Evolutionary conservation across 768 basidiomycete species (phyloP).

Genomic region (Pleurotus citrinopileatus): DNA sequence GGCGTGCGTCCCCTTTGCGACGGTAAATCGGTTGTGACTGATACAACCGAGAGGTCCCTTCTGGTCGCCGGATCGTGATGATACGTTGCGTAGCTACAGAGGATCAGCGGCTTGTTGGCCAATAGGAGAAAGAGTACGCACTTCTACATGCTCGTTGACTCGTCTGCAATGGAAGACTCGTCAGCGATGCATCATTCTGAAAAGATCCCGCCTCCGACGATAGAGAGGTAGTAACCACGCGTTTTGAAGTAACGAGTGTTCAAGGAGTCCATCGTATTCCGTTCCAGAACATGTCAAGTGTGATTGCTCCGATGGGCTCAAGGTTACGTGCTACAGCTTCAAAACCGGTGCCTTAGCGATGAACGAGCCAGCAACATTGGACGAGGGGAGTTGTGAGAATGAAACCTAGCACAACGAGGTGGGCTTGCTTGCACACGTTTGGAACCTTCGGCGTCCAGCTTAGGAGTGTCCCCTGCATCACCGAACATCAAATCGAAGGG

Average conservation of each 20-base stretch:
- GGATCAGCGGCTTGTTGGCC: background rate
- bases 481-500: too few species aligned
- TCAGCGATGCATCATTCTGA: background rate
- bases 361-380: too few species aligned
- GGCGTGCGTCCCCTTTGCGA: conserved; percentile 52
- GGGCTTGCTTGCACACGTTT: too few species aligned
- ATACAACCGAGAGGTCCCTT: conserved; percentile 50
- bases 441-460: too few species aligned
- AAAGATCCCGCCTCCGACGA: background rate
- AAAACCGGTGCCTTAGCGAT: conserved; percentile 12
- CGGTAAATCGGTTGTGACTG: conserved; percentile 42
- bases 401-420: too few species aligned
- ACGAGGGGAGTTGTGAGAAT: too few species aligned
- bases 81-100: conserved; percentile 64
- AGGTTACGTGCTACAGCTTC: conserved; percentile 24
- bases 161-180: conserved; percentile 34
- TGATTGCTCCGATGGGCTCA: conserved; percentile 22
- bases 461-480: too few species aligned
- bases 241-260: too few species aligned
- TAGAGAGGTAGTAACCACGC: background rate
- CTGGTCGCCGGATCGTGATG: conserved; percentile 55
- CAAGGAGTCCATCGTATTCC: background rate
- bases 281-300: conserved; percentile 23
- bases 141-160: conserved; percentile 40
- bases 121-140: conserved; percentile 18